Base-by-base conservation (phyloP, 2,329 filamentous ascomycete species). In the Trichoderma sp. region DNA sequence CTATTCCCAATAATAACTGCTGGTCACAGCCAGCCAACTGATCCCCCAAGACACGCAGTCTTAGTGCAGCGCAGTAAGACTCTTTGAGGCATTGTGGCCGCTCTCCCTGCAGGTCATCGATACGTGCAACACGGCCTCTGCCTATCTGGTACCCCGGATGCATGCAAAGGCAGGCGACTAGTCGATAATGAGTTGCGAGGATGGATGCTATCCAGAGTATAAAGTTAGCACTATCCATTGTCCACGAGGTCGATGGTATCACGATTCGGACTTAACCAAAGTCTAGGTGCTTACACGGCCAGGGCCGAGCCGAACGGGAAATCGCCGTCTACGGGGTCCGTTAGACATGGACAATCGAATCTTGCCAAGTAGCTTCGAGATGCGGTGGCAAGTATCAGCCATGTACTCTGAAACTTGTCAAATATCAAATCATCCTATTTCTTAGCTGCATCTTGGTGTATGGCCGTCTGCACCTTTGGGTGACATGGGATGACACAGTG, bases 231-330 rank as follows among this genome's bases (percentile, higher is more conserved):
- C 60, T 63, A 47, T 63, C 56, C 36, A 63, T 18, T 5, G 6
- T 39, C 60, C 24, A 63, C 32, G 36, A 39, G 60, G 26, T 39
- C 21, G 30, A 18, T 24, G 4, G 24, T 6, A 67, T 67, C 51
- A 8, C 9, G 26, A 30, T 58, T 24, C 26, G 24, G 64, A n/a
- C 64, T 58, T 30, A 12, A 30, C 18, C 32, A 57, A n/a, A 39
- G 64, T 67, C 51, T 67, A 67, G 64, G 64, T 67, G 51, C 64
- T 67, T 67, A 58, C 64, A 58, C 64, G 64, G 64, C 57, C 26
- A 67, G 64, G 64, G 51, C 64, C 64, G 64, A 67, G 64, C 64
- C 64, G 64, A 56, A 56, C 51, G 64, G 43, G 24, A 67, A 67
- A 43, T 43, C 64, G 64, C 64, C 64, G 53, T 58, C 57, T 60